Evolutionary conservation across 139 green algal species (phyloP).

Genomic region (Penium margaritaceum): DNA sequence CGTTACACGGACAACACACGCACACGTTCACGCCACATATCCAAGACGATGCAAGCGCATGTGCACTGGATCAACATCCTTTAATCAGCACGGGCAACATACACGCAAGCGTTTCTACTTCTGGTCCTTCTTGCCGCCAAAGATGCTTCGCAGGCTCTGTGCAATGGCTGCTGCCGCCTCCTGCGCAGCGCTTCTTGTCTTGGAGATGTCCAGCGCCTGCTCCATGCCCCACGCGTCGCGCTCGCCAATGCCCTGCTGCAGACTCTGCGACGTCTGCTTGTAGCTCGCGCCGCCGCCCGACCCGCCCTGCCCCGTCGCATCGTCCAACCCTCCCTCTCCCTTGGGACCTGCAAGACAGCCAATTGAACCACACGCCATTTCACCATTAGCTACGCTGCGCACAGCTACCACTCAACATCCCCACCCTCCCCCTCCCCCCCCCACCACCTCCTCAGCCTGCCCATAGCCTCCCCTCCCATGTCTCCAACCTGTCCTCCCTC

Average conservation of each 20-base stretch:
- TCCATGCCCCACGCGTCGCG: constrained; percentile 33
- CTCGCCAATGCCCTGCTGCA: constrained; percentile 24
- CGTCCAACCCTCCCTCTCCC: constrained; percentile 45
- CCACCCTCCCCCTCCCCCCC: too few species aligned
- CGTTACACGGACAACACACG: too few species aligned
- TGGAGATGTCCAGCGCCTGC: neutral
- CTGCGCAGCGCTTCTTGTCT: neutral
- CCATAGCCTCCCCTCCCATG: neutral
- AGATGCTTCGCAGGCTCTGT: neutral
- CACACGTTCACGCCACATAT: too few species aligned
- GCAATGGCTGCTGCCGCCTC: neutral
- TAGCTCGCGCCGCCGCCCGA: constrained; percentile 41
- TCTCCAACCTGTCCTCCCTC: too few species aligned
- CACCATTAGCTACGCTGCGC: neutral
- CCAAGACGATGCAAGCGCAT: too few species aligned
- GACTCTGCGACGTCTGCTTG: constrained; percentile 37
- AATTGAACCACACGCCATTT: neutral
- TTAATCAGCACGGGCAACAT: too few species aligned
- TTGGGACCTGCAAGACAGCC: constrained; percentile 31
- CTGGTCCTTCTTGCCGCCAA: neutral
- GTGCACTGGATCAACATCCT: too few species aligned
- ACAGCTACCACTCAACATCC: neutral
- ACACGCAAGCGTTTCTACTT: too few species aligned
- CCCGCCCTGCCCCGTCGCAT: constrained; percentile 40
- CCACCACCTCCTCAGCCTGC: neutral